phyloP scores from a whole-genome alignment of 129 eudicot genomes.

The Deinandra increscens region DNA sequence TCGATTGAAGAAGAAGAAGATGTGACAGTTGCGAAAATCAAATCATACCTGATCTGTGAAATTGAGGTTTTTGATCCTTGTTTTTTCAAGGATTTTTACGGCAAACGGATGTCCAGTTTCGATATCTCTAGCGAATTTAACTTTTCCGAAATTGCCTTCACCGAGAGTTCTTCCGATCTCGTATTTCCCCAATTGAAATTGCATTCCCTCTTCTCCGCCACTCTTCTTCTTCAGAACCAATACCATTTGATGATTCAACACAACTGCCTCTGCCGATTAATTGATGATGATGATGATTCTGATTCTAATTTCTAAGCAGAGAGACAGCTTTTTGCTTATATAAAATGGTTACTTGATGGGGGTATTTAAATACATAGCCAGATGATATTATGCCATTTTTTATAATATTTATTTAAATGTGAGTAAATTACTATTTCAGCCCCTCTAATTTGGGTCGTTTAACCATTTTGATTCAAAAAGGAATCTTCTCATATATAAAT shows the following conservation, averaged over 20 bases:
- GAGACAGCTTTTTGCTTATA: too few relatives aligned
- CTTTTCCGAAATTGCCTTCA: slow-evolving; percentile 91
- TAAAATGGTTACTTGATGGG: background rate
- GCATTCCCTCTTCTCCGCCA: slow-evolving; percentile 50
- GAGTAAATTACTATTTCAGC: too few relatives aligned
- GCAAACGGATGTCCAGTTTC: slow-evolving; percentile 73
- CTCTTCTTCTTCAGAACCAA: slow-evolving; percentile 33
- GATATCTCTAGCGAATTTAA: slow-evolving; percentile 64
- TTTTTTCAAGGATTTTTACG: slow-evolving; percentile 74
- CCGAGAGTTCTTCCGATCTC: slow-evolving; percentile 83
- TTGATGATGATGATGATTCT: too few relatives aligned
- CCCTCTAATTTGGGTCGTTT: too few relatives aligned
- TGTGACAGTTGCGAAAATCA: too few relatives aligned
- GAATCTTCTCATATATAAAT: too few relatives aligned
- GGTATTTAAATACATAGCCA: slow-evolving; percentile 22
- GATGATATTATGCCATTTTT: slow-evolving; percentile 14
- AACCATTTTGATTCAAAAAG: too few relatives aligned
- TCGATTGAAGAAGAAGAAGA: background rate
- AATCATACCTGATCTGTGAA: slow-evolving; percentile 75
- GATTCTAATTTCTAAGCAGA: too few relatives aligned
- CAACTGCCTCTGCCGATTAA: too few relatives aligned
- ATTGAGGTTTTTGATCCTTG: slow-evolving; percentile 61
- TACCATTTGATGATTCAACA: slow-evolving; percentile 31
- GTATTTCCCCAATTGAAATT: slow-evolving; percentile 79
- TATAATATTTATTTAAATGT: too few relatives aligned